Evolutionary conservation across 148 eudicot genomes (phyloP).

Genomic region (Rheum nobile): DNA sequence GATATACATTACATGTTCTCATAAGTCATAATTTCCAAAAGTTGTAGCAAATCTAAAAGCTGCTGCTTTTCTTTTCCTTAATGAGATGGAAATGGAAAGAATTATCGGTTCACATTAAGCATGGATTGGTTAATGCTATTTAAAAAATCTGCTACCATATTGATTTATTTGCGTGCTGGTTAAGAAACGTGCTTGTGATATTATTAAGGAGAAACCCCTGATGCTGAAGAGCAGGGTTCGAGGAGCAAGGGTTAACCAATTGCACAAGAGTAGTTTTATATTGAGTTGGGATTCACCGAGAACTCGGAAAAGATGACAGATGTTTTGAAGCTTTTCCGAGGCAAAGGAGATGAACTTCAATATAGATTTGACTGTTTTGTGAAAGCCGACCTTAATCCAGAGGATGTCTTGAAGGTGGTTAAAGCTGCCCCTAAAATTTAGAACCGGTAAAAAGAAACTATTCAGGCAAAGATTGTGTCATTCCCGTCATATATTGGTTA

Average conservation of each 20-base stretch:
- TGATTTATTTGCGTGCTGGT: constrained; percentile 29
- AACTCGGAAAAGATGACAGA: constrained; percentile 48
- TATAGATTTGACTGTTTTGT: constrained; percentile 72
- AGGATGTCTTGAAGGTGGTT: constrained; percentile 38
- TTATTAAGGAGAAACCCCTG: constrained; percentile 42
- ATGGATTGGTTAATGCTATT: constrained; percentile 44
- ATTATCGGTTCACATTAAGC: constrained; percentile 34
- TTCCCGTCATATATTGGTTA: constrained; percentile 43
- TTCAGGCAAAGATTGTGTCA: constrained; percentile 36
- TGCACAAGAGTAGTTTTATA: constrained; percentile 41
- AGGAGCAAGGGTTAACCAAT: constrained; percentile 23
- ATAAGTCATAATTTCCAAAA: constrained; percentile 35
- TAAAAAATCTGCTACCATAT: constrained; percentile 39
- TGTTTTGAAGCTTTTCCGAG: constrained; percentile 45
- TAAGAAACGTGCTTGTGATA: constrained; percentile 31
- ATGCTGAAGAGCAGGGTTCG: constrained; percentile 46
- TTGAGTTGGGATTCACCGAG: constrained; percentile 50
- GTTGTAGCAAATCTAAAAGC: constrained; percentile 36
- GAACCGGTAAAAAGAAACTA: constrained; percentile 36
- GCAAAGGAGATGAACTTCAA: constrained; percentile 56
- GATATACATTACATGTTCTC: constrained; percentile 31
- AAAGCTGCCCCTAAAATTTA: constrained; percentile 53
- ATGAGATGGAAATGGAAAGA: constrained; percentile 41
- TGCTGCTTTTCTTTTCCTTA: constrained; percentile 34
- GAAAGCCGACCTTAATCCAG: constrained; percentile 37